Evolutionary conservation across 768 basidiomycete species (phyloP), one percentile per base, ranked within the genome.

Genomic region (Rubroboletus pulcherrimus): DNA sequence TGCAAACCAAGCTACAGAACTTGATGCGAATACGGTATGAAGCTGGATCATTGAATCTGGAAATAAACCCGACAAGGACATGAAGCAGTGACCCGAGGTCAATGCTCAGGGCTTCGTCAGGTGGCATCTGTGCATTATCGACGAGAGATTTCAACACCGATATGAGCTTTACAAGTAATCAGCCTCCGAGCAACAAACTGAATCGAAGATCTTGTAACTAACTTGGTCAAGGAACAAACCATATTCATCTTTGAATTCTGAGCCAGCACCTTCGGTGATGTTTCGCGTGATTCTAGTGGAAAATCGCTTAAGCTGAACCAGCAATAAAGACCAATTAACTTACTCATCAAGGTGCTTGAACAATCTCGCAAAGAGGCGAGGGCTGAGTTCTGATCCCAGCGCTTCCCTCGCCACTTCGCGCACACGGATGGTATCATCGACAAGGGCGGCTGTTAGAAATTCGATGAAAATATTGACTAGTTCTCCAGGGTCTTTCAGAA

Each of bases 391-490:
- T 14, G 77, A 76, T 2, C 93, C 91, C 17, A 97, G 71, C 0
- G 91, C 90, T 52, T 93, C 91, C 60, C 84, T 81, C 3, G 89
- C 89, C 11, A 84, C 77, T 62, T 96, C 89, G n/a, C 92, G 82
- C 35, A 88, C 80, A 42, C 81, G 77, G 7, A 83, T 75, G 49
- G 82, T 80, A 12, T 84, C 81, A n/a, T 77, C 74, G 17, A 88
- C 74, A 43, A 95, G 73, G 40, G 88, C 74, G 37, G 81, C 81
- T n/a, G 91, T 86, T 31, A 91, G 75, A 49, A 84, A 81, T 4
- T 75, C 76, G 24, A 93, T 77, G 68, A 92, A 93, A 42, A 72
- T 74, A n/a, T 78, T 77, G 26, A 91, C 78, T 12, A 89, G 73
- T 10, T 79, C 77, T 15, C 71, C 70, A 3, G 86, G 83, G 58